These are phyloP conservation scores for Pterocarpus santalinus DNA, from an alignment of 306 rosid genomes.

Conservation along the genomic window DNA sequence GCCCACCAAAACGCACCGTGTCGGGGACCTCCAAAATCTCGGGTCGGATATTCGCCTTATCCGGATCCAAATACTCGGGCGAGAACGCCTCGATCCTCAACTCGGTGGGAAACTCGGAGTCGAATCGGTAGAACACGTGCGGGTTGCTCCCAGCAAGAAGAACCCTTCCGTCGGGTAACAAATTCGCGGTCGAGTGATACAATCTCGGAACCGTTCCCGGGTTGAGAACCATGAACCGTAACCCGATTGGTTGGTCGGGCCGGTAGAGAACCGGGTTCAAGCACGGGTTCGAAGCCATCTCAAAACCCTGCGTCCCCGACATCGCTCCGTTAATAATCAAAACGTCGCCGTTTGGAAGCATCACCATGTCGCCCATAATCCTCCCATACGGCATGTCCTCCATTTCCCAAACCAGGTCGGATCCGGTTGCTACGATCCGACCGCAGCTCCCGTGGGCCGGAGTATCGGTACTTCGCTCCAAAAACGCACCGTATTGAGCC, in stretches of 20 bases:
- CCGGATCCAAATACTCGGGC: conserved; percentile 75
- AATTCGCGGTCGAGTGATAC: conserved; percentile 86
- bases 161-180: conserved; percentile 83
- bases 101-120: conserved; percentile 74
- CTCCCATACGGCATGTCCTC: conserved; percentile 90
- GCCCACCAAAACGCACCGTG: conserved; percentile 61
- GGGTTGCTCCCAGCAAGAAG: conserved; percentile 87
- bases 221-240: conserved; percentile 84
- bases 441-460: conserved; percentile 91
- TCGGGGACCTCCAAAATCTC: conserved; percentile 61
- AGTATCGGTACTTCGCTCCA: conserved; percentile 53
- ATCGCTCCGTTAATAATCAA: conserved; percentile 86
- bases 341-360: conserved; percentile 78
- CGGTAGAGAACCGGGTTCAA: conserved; percentile 77
- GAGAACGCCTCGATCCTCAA: conserved; percentile 79
- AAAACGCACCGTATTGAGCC: conserved; percentile 82
- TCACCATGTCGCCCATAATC: conserved; percentile 95
- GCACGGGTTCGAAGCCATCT: conserved; percentile 74
- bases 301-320: conserved; percentile 83
- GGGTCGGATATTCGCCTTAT: conserved; percentile 73
- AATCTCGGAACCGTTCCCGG: conserved; percentile 81
- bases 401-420: conserved; percentile 73
- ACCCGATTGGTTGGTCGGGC: conserved; percentile 71
- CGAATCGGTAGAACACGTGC: conserved; percentile 64
- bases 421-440: conserved; percentile 59